phyloP scores from a whole-genome alignment of 345 rosid species.

The Eutrema japonicum region DNA sequence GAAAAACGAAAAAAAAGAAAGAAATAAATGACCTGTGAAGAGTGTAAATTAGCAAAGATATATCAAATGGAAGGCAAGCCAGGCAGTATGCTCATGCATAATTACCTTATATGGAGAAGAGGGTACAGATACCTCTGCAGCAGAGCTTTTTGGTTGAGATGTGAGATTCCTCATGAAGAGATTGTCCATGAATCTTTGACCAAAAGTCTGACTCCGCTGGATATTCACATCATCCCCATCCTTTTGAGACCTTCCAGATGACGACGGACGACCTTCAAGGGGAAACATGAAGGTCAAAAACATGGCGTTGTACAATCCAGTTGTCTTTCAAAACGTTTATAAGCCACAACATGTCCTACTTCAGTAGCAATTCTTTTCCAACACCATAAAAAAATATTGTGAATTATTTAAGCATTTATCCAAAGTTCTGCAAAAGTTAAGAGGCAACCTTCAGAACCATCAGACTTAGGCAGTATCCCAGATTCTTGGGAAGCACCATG shows the following conservation, averaged over 20 bases:
- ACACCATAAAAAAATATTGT: background rate
- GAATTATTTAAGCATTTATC: constrained; percentile 7
- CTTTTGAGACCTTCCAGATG: constrained; percentile 75
- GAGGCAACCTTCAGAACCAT: constrained; percentile 71
- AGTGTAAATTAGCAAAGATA: too few relatives aligned
- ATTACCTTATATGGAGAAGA: constrained; percentile 82
- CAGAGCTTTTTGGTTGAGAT: constrained; percentile 66
- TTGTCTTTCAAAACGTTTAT: constrained; percentile 3
- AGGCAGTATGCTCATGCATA: constrained; percentile 19
- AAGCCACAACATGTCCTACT: constrained; percentile 5
- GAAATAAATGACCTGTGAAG: background rate
- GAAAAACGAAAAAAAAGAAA: background rate
- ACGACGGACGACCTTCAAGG: constrained; percentile 73
- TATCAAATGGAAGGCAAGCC: background rate
- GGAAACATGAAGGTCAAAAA: constrained; percentile 27
- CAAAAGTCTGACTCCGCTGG: constrained; percentile 78
- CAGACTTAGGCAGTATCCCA: constrained; percentile 48
- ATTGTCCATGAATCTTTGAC: constrained; percentile 93
- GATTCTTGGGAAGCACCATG: constrained; percentile 47
- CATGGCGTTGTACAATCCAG: constrained; percentile 15
- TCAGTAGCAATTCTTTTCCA: background rate
- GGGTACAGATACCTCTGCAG: constrained; percentile 65
- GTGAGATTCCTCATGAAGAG: constrained; percentile 77
- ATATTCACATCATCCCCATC: constrained; percentile 57
- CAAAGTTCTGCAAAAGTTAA: constrained; percentile 8